Evolutionary conservation across 768 basidiomycete species (phyloP).

Genomic region (Asterophora parasitica): DNA sequence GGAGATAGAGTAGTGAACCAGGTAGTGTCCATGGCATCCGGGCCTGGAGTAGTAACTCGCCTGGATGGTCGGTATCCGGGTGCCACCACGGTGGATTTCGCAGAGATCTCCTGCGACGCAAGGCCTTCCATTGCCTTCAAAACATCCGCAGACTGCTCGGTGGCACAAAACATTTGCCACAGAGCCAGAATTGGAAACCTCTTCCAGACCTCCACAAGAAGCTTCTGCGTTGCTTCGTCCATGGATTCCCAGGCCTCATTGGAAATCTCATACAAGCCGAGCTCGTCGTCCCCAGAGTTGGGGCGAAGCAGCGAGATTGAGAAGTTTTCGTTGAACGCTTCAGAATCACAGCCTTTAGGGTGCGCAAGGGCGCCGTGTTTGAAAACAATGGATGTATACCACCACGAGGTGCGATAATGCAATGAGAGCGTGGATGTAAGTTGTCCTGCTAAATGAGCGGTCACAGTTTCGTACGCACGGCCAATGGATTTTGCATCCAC

Average conservation of each 20-base stretch:
- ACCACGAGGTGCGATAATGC: too few relatives aligned
- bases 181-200: conserved; percentile 5
- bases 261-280: neutral
- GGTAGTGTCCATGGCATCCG: too few relatives aligned
- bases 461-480: neutral
- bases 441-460: neutral
- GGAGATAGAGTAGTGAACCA: too few relatives aligned
- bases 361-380: neutral
- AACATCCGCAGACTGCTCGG: neutral
- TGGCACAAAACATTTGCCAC: conserved; percentile 8
- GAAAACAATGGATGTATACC: too few relatives aligned
- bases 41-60: too few relatives aligned
- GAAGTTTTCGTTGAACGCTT: conserved; percentile 5
- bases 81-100: too few relatives aligned
- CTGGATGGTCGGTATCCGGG: too few relatives aligned
- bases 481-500: conserved; percentile 9
- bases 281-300: neutral
- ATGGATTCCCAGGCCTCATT: conserved; percentile 5
- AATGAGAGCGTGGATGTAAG: conserved; percentile 11
- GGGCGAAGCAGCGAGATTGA: too few relatives aligned
- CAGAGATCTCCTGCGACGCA: conserved; percentile 4
- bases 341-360: neutral
- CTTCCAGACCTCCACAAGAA: neutral
- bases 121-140: neutral
- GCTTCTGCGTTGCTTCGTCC: neutral